Evolutionary conservation across 441 rosid species (phyloP).

Genomic region (Adansonia gregorii): DNA sequence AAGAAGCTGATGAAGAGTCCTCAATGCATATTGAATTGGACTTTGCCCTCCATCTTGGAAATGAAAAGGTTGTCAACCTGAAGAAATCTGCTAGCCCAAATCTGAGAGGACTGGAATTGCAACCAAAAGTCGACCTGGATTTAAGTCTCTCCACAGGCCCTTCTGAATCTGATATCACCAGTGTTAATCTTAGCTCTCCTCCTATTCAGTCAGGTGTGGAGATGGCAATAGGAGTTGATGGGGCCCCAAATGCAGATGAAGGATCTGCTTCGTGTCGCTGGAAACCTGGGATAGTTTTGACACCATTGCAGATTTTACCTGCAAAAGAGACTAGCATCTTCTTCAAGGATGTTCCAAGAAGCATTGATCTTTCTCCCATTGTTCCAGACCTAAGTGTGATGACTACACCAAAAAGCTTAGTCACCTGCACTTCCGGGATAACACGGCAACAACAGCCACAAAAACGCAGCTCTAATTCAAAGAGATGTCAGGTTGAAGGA

Average conservation of each 20-base stretch:
- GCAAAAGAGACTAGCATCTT: slow-evolving; percentile 51
- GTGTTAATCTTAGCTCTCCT: slow-evolving; percentile 42
- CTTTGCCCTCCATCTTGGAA: slow-evolving; percentile 83
- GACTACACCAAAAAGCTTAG: slow-evolving; percentile 71
- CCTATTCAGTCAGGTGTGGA: slow-evolving; percentile 46
- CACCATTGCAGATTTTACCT: slow-evolving; percentile 42
- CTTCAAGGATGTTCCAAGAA: slow-evolving; percentile 43
- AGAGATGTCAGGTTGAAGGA: slow-evolving; percentile 86
- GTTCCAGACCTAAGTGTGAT: slow-evolving; percentile 57
- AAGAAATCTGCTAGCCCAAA: slow-evolving; percentile 44
- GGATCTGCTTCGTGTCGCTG: slow-evolving; percentile 53
- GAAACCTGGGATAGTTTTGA: slow-evolving; percentile 45
- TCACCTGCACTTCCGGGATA: slow-evolving; percentile 81
- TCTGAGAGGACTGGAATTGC: slow-evolving; percentile 40
- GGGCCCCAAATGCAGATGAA: slow-evolving; percentile 49
- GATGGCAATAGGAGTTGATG: slow-evolving; percentile 40
- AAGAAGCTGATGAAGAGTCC: slow-evolving; percentile 84
- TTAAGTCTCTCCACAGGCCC: slow-evolving; percentile 75
- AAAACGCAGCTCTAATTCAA: slow-evolving; percentile 58
- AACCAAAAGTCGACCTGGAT: slow-evolving; percentile 68
- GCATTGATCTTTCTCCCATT: slow-evolving; percentile 37
- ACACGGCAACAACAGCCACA: slow-evolving; percentile 55
- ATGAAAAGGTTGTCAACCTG: slow-evolving; percentile 50
- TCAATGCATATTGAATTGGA: slow-evolving; percentile 84
- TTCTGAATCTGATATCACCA: slow-evolving; percentile 73